Evolutionary conservation across 1,284 basidiomycete genomes (phyloP).

Genomic region (Ganoderma meredithae): DNA sequence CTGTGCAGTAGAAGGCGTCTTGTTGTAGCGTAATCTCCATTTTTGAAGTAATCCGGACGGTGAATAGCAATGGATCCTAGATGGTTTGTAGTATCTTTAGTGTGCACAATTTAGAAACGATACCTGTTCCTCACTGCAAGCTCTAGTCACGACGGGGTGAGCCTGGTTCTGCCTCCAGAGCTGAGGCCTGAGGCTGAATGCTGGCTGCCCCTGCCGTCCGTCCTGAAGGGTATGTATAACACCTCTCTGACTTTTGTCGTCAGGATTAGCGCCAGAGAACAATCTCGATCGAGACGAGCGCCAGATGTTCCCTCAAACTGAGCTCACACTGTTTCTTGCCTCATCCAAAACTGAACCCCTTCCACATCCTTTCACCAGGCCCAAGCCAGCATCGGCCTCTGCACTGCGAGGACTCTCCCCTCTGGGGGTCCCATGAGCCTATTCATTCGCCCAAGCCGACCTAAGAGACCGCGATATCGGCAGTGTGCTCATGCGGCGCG

Average conservation of each 20-base stretch:
- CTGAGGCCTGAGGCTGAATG: not conserved
- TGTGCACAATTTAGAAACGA: not conserved
- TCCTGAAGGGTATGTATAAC: not conserved
- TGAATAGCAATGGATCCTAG: not conserved
- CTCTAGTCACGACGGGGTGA: not conserved
- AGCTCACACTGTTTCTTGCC: too few relatives aligned
- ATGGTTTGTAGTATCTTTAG: conserved; percentile 2
- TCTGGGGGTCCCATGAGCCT: conserved; percentile 1
- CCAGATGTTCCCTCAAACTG: too few relatives aligned
- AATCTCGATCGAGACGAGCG: not conserved
- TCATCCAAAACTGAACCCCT: too few relatives aligned
- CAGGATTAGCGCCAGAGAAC: too few relatives aligned
- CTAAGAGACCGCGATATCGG: not conserved
- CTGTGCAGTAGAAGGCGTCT: conserved; percentile 18
- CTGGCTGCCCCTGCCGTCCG: not conserved
- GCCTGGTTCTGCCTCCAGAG: not conserved
- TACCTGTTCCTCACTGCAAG: not conserved
- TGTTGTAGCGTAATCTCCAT: not conserved
- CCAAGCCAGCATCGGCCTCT: too few relatives aligned
- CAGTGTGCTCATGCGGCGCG: not conserved
- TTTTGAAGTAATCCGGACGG: not conserved
- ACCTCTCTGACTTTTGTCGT: not conserved
- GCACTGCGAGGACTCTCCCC: not conserved
- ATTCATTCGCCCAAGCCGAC: not conserved
- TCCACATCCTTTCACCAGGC: too few relatives aligned